Evolutionary conservation across 2,329 filamentous ascomycete species (phyloP).

Genomic region (Aureobasidium mangrovei): DNA sequence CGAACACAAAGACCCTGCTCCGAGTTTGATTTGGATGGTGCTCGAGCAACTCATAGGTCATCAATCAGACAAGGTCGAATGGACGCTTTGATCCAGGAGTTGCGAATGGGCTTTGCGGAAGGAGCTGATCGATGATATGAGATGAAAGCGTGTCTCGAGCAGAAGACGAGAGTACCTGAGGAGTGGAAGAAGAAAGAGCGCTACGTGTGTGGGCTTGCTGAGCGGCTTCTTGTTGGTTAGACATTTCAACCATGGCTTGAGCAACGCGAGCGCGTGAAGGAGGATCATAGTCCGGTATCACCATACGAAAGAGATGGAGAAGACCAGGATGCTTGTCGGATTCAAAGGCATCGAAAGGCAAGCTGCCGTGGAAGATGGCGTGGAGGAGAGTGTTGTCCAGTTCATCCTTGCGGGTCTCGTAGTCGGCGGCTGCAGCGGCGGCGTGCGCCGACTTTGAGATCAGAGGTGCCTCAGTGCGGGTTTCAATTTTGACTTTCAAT

Average conservation of each 20-base stretch:
- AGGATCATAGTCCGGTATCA: constrained; percentile 2
- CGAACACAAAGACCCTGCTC: too few species aligned
- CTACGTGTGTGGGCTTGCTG: neutral
- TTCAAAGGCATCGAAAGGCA: constrained; percentile 10
- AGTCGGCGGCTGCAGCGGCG: neutral
- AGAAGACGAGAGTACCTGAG: neutral
- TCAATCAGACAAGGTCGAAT: constrained; percentile 10
- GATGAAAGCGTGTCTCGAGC: neutral
- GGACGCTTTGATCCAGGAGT: constrained; percentile 8
- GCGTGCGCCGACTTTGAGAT: neutral
- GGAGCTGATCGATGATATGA: neutral
- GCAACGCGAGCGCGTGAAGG: constrained; percentile 6
- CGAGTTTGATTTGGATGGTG: too few species aligned
- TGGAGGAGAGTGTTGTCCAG: neutral
- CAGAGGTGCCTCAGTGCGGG: neutral
- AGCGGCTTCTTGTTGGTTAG: neutral
- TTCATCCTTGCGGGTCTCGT: neutral
- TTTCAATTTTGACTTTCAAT: constrained; percentile 3
- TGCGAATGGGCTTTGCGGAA: neutral
- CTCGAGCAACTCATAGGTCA: too few species aligned
- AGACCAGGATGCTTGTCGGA: constrained; percentile 2
- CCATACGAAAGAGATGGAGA: constrained; percentile 1
- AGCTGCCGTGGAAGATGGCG: constrained; percentile 5
- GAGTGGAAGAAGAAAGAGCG: neutral
- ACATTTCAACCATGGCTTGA: constrained; percentile 4